Evolutionary conservation across 495 filamentous ascomycete species (phyloP), one percentile per base, ranked within the genome.

Genomic region (Tuber umbilicatum): DNA sequence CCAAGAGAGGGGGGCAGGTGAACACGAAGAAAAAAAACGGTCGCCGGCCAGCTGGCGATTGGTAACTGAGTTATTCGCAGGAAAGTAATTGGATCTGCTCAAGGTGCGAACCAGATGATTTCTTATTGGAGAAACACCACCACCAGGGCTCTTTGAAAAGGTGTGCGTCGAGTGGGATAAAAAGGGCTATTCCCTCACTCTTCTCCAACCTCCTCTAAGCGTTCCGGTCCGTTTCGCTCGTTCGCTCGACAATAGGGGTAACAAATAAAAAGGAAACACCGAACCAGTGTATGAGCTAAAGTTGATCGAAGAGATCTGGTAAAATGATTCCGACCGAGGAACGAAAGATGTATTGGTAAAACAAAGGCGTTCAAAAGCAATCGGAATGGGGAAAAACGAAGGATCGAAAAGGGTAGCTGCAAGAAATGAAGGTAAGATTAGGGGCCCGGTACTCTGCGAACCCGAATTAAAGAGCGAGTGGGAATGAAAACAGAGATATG

Each of bases 11-110:
- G 71, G 77, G 71, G 2, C 70, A 72, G 72, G 76, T 73, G 55
- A 77, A 71, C 69, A 70, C 71, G 45, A 79, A 72, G 69, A 47
- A 72, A 73, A 69, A 64, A 71, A 64, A 64, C 41, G 47, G 72
- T 79, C 76, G 77, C 75, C 74, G 77, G 77, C 77, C 77, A 78
- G 77, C 77, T 40, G 40, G 75, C 76, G 76, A 74, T 78, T 74
- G 71, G 69, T 67, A 73, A 64, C n/a, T 55, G 78, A 69, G 50
- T 67, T 72, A 79, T 74, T 74, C 55, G 42, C 68, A 38, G 55
- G 42, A 69, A 35, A 72, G 47, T 70, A 70, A 69, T 70, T 21
- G 47, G 67, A 45, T 71, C 50, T 31, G 50, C 55, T 35, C 55
- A 19, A 64, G 55, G 55, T 64, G 55, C 55, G 55, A 64, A 64